Evolutionary conservation across 179 eudicot species (phyloP).

Genomic region (Heliamphora pulchella): DNA sequence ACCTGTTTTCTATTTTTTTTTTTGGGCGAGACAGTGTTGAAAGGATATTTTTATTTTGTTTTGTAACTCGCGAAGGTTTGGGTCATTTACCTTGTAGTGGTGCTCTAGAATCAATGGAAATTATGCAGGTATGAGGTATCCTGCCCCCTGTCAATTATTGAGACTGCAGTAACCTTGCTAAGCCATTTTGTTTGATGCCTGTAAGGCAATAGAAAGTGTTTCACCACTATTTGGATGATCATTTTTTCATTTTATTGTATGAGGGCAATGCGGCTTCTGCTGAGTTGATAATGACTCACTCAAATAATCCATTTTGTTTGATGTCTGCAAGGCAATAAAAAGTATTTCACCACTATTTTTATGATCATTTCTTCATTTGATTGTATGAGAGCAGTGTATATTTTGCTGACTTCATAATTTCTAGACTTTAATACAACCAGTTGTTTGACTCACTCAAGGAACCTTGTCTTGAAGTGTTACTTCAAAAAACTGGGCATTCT

Average conservation of each 20-base stretch:
- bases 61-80: background rate
- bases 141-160: too few species aligned
- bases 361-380: background rate
- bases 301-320: too few species aligned
- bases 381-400: background rate
- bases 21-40: background rate
- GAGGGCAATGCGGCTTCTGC: too few species aligned
- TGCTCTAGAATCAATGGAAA: background rate
- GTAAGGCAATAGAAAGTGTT: background rate
- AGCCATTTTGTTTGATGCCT: background rate
- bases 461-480: background rate
- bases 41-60: background rate
- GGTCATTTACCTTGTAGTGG: background rate
- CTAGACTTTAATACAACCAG: background rate
- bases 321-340: background rate
- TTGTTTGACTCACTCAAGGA: background rate
- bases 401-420: background rate
- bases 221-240: too few species aligned
- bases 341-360: background rate
- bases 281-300: too few species aligned
- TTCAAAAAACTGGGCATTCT: too few species aligned
- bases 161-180: too few species aligned
- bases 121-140: background rate
- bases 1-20: background rate
- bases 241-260: too few species aligned